Evolutionary conservation across 495 filamentous ascomycete species (phyloP).

Genomic region (Tuber umbilicatum): DNA sequence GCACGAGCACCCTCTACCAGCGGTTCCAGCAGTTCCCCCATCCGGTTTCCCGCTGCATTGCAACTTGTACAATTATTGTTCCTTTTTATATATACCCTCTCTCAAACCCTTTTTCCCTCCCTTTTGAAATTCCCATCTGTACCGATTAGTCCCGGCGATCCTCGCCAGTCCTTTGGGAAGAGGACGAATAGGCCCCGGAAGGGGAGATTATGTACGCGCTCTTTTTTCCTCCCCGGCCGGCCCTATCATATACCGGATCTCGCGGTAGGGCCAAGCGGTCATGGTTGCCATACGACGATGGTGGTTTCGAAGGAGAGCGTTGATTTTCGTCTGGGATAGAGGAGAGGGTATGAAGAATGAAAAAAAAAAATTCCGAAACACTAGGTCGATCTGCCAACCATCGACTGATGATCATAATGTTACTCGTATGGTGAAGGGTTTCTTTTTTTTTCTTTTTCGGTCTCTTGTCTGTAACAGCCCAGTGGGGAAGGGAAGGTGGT

Average conservation of each 20-base stretch:
- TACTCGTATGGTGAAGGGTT: too few species aligned
- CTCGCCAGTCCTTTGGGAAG: neutral
- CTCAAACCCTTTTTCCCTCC: neutral
- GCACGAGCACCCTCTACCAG: too few species aligned
- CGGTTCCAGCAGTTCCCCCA: neutral
- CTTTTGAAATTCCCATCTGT: neutral
- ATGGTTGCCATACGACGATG: too few species aligned
- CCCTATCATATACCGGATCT: neutral
- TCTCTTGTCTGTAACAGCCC: neutral
- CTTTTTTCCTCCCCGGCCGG: neutral
- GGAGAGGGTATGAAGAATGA: too few species aligned
- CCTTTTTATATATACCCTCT: neutral
- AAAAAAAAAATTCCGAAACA: neutral
- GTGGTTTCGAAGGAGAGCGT: neutral
- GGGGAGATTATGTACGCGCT: neutral
- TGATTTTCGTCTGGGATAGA: neutral
- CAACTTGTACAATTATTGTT: conserved; percentile 4
- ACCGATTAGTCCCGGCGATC: neutral
- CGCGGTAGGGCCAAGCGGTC: neutral
- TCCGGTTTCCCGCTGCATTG: neutral
- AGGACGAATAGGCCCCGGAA: neutral
- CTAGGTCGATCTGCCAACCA: neutral
- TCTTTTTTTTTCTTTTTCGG: neutral
- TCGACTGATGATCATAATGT: neutral
- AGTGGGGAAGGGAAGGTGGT: neutral